Evolutionary conservation across 768 basidiomycete genomes (phyloP), one percentile per base, ranked within the genome.

Genomic region (Termitomyces sp.): DNA sequence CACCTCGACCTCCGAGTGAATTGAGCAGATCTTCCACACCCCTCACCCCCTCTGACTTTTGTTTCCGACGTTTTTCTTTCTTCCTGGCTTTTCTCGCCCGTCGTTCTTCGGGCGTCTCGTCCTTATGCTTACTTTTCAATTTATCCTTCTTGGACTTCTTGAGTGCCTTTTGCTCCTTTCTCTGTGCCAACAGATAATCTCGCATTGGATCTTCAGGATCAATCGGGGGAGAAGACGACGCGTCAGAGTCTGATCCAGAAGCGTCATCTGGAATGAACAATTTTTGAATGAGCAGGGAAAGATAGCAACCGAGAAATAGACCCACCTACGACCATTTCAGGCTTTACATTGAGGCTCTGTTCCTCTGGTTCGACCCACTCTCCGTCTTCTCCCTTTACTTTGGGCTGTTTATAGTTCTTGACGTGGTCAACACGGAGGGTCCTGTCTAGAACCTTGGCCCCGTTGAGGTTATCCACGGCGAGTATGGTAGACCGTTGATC

Each of bases 171-270:
- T 84, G 82, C 66, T 92, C 90, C 62, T 75, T 82, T 64, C 82
- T 80, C 68, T 95, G 82, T 1, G 85, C 81, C 38, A 95, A 73
- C 34, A 99, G 77, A 68, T 92, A 98, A 59, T 95, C 95, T 29
- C 88, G 84, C 97, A 99, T 98, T 1, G 97, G 97, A 72, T 99
- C 97, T 68, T 98, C 96, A 1, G 91, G 92, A 69, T 98, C 95
- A 56, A 97, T 89, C 9, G 83, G 78, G 27, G 85, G 81, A 17
- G 75, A 79, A 17, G 85, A 80, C 2, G 82, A 81, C 16, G 75
- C 85, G 2, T 88, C 87, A 4, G 87, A 86, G 34, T 89, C 87
- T 5, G 88, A 85, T 3, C 69, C 81, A 1, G 69, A 79, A 41
- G 70, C 81, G 21, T 75, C 82, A 35, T 79, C 89, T 82, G 50